Evolutionary conservation across 306 rosid species (phyloP), one percentile per base, ranked within the genome.

Genomic region (Prunus padus): DNA sequence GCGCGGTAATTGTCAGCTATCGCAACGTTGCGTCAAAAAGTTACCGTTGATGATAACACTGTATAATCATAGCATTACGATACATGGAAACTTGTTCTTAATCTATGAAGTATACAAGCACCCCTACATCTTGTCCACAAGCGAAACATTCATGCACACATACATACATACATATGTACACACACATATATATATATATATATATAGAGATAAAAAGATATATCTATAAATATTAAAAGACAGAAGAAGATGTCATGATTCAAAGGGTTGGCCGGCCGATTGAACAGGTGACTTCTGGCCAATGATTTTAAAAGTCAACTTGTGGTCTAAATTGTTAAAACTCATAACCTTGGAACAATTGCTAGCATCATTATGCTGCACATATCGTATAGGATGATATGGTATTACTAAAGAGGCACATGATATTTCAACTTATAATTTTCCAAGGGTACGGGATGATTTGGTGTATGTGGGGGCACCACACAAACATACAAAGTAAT

Each of bases 401-500:
- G 37, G 40, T 0, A 13, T 25, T 25, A 12, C 19, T 33, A 33
- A 10, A 71, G 64, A 22, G 42, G 61, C 37, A 15, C 54, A 40
- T 40, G 42, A 72, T 56, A 8, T 56, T 56, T 54, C 22, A 52
- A 51, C 49, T 18, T n/a, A 4, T 47, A 51, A 19, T 30, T 46
- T 31, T 52, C n/a, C 63, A 70, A 50, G 30, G 4, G n/a, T 60
- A 5, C 0, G 4, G 15, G 65, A 54, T 20, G 64, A 20, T 9
- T 20, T n/a, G 31, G 64, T 20, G 65, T 9, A 23, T 52, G 63
- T 15, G 25, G 75, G 22, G 54, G 5, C 20, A 20, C 91, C 87
- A 87, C 54, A 67, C 59, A 69, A 65, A 8, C 68, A 47, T 0
- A 11, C 16, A 40, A 25, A 71, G 75, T 72, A 25, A 71, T 10